Conservation (phyloP, 495 filamentous ascomycete genomes). For the Aspergillus campestris region DNA sequence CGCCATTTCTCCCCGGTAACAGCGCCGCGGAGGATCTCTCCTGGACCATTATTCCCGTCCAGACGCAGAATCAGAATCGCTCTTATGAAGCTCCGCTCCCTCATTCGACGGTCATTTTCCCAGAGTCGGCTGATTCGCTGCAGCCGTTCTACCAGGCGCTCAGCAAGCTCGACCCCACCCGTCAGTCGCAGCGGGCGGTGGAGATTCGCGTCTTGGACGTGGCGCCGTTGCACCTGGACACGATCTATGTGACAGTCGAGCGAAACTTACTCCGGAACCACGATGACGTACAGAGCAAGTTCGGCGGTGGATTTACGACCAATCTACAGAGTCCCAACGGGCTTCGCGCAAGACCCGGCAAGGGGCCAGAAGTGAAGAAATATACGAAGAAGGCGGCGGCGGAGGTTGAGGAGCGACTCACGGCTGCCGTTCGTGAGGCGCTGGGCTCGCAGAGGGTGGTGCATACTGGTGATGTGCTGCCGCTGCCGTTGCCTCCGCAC, state of each 20-base stretch:
- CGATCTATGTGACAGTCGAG: conserved; percentile 77
- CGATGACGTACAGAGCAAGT: conserved; percentile 53
- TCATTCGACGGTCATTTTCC: conserved; percentile 72
- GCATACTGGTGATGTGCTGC: conserved; percentile 76
- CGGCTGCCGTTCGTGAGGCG: conserved; percentile 68
- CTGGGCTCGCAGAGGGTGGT: conserved; percentile 62
- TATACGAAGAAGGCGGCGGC: conserved; percentile 27
- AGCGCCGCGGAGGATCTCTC: conserved; percentile 50
- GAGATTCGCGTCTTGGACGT: conserved; percentile 80
- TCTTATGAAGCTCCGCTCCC: conserved; percentile 67
- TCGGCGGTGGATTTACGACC: conserved; percentile 50
- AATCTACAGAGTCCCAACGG: conserved; percentile 27
- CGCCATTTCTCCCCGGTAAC: conserved; percentile 64
- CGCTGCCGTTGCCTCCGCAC: conserved; percentile 75
- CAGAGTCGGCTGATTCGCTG: conserved; percentile 67
- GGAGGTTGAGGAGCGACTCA: conserved; percentile 56
- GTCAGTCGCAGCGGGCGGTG: conserved; percentile 51
- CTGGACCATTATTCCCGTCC: conserved; percentile 84
- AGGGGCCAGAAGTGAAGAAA: conserved; percentile 27
- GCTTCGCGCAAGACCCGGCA: conserved; percentile 31
- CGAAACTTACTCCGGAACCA: conserved; percentile 57
- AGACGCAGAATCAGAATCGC: conserved; percentile 54
- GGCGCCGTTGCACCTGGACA: conserved; percentile 67
- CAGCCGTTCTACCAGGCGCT: conserved; percentile 63
- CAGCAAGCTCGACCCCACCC: conserved; percentile 49